phyloP scores from a whole-genome alignment of 345 rosid genomes.

The Acer negundo region DNA sequence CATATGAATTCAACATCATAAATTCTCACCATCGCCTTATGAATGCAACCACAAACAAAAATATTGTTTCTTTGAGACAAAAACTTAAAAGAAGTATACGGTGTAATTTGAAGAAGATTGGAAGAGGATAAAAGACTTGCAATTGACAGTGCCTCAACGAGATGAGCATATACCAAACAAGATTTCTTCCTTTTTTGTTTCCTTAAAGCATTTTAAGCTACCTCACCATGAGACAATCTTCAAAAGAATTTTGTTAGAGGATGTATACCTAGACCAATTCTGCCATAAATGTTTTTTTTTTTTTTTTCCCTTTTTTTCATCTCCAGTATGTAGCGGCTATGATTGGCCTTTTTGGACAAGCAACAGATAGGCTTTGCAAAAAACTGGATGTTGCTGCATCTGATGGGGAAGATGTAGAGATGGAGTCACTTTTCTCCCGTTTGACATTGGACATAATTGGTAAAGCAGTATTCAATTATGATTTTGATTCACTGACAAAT shows the following conservation, averaged over 20 bases:
- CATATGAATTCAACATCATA: not conserved
- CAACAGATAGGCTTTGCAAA: conserved; percentile 82
- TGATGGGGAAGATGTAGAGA: conserved; percentile 80
- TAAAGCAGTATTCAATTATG: conserved; percentile 93
- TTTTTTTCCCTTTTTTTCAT: conserved; percentile 14
- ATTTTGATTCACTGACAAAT: conserved; percentile 86
- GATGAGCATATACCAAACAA: not conserved
- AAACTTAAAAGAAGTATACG: not conserved
- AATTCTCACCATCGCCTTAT: not conserved
- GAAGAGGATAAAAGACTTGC: not conserved
- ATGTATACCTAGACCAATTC: not conserved
- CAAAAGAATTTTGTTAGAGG: not conserved
- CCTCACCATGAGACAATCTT: not conserved
- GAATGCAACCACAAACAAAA: not conserved
- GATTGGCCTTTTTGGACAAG: conserved; percentile 82
- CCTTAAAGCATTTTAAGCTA: not conserved
- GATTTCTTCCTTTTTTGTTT: not conserved
- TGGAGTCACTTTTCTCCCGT: conserved; percentile 96
- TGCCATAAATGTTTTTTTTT: too few species aligned
- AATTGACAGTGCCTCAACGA: not conserved
- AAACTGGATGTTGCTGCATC: conserved; percentile 82
- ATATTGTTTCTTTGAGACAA: not conserved
- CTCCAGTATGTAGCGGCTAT: conserved; percentile 88
- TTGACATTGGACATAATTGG: conserved; percentile 92
- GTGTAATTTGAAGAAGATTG: not conserved